These are phyloP conservation scores for Neurospora sp. DNA, from an alignment of 495 filamentous ascomycete species.

Conservation along the genomic window DNA sequence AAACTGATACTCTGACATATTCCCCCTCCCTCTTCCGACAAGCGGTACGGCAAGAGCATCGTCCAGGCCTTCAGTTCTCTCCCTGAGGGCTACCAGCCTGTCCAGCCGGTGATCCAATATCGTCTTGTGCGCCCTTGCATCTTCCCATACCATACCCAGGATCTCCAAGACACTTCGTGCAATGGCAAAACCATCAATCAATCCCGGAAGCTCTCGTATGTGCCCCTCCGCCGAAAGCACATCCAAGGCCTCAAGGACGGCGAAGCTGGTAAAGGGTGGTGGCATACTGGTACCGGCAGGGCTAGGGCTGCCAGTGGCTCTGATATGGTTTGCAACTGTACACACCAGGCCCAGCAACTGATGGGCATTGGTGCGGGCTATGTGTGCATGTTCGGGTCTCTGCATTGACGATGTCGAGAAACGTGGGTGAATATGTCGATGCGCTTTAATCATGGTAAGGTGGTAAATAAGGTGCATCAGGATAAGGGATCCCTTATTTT, in stretches of 20 bases:
- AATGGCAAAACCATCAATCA: conserved; percentile 11
- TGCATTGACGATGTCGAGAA: conserved; percentile 3
- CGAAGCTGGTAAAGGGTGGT: conserved; percentile 13
- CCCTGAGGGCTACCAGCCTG: conserved; percentile 8
- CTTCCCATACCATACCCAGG: conserved; percentile 13
- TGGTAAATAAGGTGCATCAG: conserved; percentile 54
- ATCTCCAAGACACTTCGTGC: conserved; percentile 15
- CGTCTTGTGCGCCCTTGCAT: conserved; percentile 10
- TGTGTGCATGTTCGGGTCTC: conserved; percentile 10
- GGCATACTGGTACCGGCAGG: conserved; percentile 5
- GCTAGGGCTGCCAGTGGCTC: not conserved
- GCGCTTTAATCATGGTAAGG: conserved; percentile 48
- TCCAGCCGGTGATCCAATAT: conserved; percentile 16
- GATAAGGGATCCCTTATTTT: conserved; percentile 37
- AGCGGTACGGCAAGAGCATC: not conserved
- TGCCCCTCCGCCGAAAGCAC: conserved; percentile 18
- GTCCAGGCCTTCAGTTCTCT: not conserved
- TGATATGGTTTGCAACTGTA: conserved; percentile 7
- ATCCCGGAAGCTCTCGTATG: conserved; percentile 8
- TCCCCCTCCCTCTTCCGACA: not conserved
- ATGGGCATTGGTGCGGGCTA: not conserved
- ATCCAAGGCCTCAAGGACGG: conserved; percentile 18
- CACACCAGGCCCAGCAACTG: conserved; percentile 13
- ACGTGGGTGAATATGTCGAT: conserved; percentile 38
- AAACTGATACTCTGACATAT: not conserved